phyloP scores from a whole-genome alignment of 192 early-diverging fungal species.

The Dissophora globulifera region DNA sequence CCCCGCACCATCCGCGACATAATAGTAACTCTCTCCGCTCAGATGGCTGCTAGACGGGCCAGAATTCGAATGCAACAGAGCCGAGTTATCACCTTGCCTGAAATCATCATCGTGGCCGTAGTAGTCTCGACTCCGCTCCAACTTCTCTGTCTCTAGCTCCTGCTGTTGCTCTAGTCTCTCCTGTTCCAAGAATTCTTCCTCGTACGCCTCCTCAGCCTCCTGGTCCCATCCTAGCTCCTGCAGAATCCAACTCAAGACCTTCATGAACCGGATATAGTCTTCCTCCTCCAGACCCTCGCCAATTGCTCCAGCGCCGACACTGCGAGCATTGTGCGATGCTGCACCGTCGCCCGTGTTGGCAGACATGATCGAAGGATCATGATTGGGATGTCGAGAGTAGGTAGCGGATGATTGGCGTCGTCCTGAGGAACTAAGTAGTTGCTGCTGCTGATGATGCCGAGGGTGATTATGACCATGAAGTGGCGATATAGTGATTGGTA shows the following conservation, averaged over 20 bases:
- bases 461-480: conserved; percentile 6
- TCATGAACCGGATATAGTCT: conserved; percentile 64
- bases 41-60: conserved; percentile 1
- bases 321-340: background rate
- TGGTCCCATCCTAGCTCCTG: conserved; percentile 56
- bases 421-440: conserved; percentile 8
- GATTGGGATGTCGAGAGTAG: conserved; percentile 12
- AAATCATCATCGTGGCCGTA: background rate
- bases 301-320: background rate
- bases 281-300: conserved; percentile 41
- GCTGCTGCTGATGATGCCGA: conserved; percentile 6
- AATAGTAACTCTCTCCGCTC: conserved; percentile 26
- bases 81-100: background rate
- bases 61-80: background rate
- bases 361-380: conserved; percentile 25
- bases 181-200: conserved; percentile 26
- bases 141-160: background rate
- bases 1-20: conserved; percentile 12
- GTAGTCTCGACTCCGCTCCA: conserved; percentile 3
- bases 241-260: conserved; percentile 58
- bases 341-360: background rate
- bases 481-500: conserved; percentile 18
- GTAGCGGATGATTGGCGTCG: conserved; percentile 2
- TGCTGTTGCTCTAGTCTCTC: conserved; percentile 21
- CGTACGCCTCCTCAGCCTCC: conserved; percentile 28